Conservation (phyloP, 2,329 filamentous ascomycete genomes). For the Sclerotinia spermophila region DNA sequence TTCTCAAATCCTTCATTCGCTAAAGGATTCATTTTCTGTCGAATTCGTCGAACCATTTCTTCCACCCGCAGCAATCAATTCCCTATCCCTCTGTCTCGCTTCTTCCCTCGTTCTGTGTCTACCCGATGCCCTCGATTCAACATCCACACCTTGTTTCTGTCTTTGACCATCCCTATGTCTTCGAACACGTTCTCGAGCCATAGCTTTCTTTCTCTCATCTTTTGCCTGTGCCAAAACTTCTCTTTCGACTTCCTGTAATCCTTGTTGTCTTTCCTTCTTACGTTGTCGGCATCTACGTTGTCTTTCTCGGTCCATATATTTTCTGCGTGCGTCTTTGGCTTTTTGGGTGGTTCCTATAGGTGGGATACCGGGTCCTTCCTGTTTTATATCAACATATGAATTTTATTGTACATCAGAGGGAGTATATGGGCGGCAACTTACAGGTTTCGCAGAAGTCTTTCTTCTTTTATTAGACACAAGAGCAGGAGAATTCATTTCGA, state of each 20-base stretch:
- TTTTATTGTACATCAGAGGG: background rate
- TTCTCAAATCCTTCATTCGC: background rate
- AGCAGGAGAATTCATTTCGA: background rate
- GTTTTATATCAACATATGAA: background rate
- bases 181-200: slow-evolving; percentile 12
- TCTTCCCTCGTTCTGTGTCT: background rate
- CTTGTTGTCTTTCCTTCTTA: slow-evolving; percentile 12
- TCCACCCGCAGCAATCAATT: background rate
- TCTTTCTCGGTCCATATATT: slow-evolving; percentile 14
- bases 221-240: background rate
- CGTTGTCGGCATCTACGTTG: slow-evolving; percentile 12
- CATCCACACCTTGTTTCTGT: background rate
- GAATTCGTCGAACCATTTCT: background rate
- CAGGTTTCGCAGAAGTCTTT: background rate
- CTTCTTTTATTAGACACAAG: background rate
- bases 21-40: background rate
- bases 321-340: slow-evolving; percentile 5
- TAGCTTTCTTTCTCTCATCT: slow-evolving; percentile 13
- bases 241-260: background rate
- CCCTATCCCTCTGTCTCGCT: background rate
- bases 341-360: slow-evolving; percentile 1
- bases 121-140: background rate
- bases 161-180: slow-evolving; percentile 11
- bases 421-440: background rate
- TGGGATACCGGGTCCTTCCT: slow-evolving; percentile 7